Conservation (phyloP, 805 yeast genomes). For the Candida tallmaniae region DNA sequence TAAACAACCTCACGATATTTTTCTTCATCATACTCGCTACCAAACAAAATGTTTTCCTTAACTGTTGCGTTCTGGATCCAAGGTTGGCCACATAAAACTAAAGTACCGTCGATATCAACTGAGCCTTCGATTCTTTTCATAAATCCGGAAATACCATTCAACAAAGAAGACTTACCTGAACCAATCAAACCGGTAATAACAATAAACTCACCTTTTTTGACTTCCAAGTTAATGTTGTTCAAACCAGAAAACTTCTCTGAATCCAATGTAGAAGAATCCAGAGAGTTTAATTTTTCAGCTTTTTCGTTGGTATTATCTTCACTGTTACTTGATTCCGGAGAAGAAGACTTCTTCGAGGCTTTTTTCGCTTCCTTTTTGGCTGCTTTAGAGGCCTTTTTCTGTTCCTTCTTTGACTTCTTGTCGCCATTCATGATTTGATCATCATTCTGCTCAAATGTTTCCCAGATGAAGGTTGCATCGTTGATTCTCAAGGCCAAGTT, state of each 20-base stretch:
- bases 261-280: conserved; percentile 6
- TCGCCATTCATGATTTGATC: conserved; percentile 10
- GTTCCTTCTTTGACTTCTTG: not conserved
- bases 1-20: conserved; percentile 23
- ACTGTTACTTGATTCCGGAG: not conserved
- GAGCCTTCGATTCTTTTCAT: conserved; percentile 30
- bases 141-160: conserved; percentile 34
- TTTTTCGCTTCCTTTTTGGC: conserved; percentile 4
- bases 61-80: conserved; percentile 36
- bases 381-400: conserved; percentile 4
- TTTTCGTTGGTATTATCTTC: conserved; percentile 1
- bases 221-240: conserved; percentile 18
- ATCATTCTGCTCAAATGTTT: conserved; percentile 18
- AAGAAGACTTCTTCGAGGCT: conserved; percentile 1
- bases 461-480: conserved; percentile 29
- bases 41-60: conserved; percentile 29
- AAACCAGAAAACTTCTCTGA: conserved; percentile 23
- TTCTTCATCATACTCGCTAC: conserved; percentile 18
- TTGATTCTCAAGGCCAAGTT: conserved; percentile 18
- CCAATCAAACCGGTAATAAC: conserved; percentile 36
- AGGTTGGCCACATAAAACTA: conserved; percentile 29
- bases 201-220: conserved; percentile 30
- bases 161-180: conserved; percentile 33
- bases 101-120: conserved; percentile 25
- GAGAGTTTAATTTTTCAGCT: not conserved